phyloP scores from a whole-genome alignment of 257 asterid species.

The Gardenia jasminoides region DNA sequence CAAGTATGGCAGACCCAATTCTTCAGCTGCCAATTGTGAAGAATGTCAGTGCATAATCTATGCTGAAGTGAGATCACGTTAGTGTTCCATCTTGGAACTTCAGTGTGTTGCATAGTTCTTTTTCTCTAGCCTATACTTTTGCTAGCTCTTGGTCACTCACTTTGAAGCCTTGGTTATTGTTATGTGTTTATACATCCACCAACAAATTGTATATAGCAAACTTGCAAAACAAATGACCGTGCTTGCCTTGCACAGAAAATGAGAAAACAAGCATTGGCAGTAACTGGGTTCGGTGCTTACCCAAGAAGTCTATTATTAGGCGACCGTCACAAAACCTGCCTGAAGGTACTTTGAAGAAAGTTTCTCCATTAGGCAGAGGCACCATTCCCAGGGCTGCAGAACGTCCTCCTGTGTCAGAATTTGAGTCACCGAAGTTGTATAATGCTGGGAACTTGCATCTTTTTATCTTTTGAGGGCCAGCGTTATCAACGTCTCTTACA shows the following conservation, averaged over 20 bases:
- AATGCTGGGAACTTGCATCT: constrained; percentile 30
- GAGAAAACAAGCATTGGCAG: no score
- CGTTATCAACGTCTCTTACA: neutral
- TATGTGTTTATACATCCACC: no score
- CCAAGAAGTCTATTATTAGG: constrained; percentile 37
- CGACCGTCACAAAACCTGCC: constrained; percentile 44
- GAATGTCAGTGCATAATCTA: neutral
- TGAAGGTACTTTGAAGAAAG: constrained; percentile 36
- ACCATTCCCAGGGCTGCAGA: constrained; percentile 27
- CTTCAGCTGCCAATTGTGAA: constrained; percentile 22
- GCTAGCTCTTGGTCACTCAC: neutral
- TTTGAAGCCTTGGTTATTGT: no score
- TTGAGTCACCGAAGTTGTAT: constrained; percentile 37
- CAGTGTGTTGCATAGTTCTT: no score
- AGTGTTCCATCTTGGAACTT: no score
- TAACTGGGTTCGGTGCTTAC: constrained; percentile 13
- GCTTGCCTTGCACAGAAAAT: no score
- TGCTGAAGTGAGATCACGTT: neutral
- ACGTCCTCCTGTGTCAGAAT: constrained; percentile 41
- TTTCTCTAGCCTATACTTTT: neutral
- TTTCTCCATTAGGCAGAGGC: constrained; percentile 39
- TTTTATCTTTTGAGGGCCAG: neutral
- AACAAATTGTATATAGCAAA: no score
- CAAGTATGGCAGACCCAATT: constrained; percentile 25
- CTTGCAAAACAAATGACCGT: no score